Evolutionary conservation across 2,329 filamentous ascomycete genomes (phyloP), one percentile per base, ranked within the genome.

Genomic region (Alternaria triticina): DNA sequence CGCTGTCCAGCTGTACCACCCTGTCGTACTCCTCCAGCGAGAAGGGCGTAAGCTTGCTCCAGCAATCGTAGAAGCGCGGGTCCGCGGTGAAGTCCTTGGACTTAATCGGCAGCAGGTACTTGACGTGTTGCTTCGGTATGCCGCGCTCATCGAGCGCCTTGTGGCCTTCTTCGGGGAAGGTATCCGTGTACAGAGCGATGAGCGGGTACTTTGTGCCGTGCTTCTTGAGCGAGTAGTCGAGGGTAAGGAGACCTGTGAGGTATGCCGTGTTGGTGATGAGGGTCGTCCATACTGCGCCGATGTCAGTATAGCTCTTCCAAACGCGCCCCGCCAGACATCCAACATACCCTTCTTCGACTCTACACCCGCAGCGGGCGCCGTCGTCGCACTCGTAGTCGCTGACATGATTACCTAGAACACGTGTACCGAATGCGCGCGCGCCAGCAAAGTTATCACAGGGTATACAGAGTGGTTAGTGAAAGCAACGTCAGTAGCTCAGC

Each of bases 21-120:
- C 93, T 87, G 25, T 90, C 85, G 81, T 94, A 97, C 77, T 94
- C 89, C 17, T 85, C 85, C 30, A 97, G 84, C 22, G 87, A 89
- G 78, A 96, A 97, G 6, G 91, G 89, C 15, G 90, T 87, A 27
- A 97, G 87, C 82, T 97, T 97, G 80, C 87, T 92, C 93, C 93
- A 97, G 85, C 91, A 94, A 80, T 96, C 92, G 81, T 93, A 90
- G 85, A 97, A 97, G 70, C 94, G 90, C 54, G 90, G 89, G 79
- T 97, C 93, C 65, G 91, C 87, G 73, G 84, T 86, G 83, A 89
- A 96, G 81, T 92, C 89, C 64, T 89, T 83, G 78, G 33, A 84
- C 80, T 3, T 86, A n/a, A 40, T 86, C 2, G 93, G 92, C 11
- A 91, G 83, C 43, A 97, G 86, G 79, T 92, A 91, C 52, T 89